Percentiles rank a stretch among this genome's conserved stretches.
These are phyloP conservation scores for Penicillium macrosclerotiorum DNA, from an alignment of 495 filamentous ascomycete species.

Conservation along the genomic window DNA sequence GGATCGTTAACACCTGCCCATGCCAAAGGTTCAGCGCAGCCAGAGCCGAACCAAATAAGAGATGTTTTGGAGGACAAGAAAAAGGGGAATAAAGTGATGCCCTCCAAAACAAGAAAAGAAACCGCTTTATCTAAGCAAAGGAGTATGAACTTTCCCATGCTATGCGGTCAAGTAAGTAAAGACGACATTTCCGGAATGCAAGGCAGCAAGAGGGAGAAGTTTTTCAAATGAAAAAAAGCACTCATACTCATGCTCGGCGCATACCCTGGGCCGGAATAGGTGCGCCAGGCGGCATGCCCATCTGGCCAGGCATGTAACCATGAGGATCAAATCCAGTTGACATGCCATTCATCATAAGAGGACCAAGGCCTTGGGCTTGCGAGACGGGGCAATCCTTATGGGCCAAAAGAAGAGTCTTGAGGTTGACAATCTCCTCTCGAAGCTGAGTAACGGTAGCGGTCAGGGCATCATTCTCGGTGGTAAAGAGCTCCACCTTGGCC, in stretches of 20 bases:
- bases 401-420: constrained; percentile 89
- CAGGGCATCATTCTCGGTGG: constrained; percentile 84
- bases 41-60: constrained; percentile 16
- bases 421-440: constrained; percentile 90
- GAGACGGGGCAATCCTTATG: constrained; percentile 97
- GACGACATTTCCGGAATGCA: constrained; percentile 3
- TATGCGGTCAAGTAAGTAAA: constrained; percentile 8
- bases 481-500: constrained; percentile 89
- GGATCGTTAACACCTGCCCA: constrained; percentile 47
- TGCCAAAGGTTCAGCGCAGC: constrained; percentile 31
- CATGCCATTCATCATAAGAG: constrained; percentile 63
- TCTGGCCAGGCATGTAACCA: constrained; percentile 35
- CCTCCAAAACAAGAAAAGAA: constrained; percentile 10
- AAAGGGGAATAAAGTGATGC: constrained; percentile 1
- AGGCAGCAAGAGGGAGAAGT: constrained; percentile 6
- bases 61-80: constrained; percentile 11
- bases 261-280: constrained; percentile 42
- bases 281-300: constrained; percentile 42
- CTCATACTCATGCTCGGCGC: constrained; percentile 24
- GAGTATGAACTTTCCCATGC: constrained; percentile 1
- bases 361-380: constrained; percentile 76
- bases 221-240: constrained; percentile 2
- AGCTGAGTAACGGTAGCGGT: constrained; percentile 77
- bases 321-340: constrained; percentile 37
- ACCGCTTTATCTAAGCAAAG: constrained; percentile 23